Conservation (phyloP, 2,329 filamentous ascomycete species). For the Nigrospora osmanthi region DNA sequence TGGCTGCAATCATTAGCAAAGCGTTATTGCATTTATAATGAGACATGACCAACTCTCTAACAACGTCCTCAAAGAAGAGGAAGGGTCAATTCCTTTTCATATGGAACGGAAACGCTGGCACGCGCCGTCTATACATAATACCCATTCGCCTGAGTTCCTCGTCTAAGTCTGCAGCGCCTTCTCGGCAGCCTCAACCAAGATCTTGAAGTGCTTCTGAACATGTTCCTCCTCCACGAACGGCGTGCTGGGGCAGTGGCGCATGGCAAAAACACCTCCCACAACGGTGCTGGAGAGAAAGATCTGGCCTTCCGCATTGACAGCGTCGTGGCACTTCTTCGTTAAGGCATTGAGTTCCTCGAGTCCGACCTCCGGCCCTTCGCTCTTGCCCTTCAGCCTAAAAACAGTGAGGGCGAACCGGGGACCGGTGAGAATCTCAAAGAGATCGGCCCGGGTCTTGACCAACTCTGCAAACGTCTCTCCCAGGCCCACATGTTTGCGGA, state of each 20-base stretch:
- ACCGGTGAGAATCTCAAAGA: conserved; percentile 69
- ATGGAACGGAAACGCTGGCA: no score
- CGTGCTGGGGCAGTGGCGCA: conserved; percentile 73
- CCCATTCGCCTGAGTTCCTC: no score
- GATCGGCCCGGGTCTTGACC: conserved; percentile 50
- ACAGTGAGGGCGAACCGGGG: conserved; percentile 76
- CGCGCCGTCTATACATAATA: no score
- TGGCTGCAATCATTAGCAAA: no score
- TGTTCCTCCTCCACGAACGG: conserved; percentile 63
- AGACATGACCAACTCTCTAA: no score
- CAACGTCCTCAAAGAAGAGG: no score
- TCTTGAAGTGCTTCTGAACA: conserved; percentile 64
- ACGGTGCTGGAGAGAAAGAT: conserved; percentile 78
- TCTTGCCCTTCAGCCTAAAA: conserved; percentile 51
- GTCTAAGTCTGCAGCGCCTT: conserved; percentile 29
- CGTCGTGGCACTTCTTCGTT: conserved; percentile 69
- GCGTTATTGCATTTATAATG: no score
- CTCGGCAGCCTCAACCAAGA: conserved; percentile 59
- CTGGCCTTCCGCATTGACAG: conserved; percentile 64
- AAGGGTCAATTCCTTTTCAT: no score
- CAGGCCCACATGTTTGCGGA: conserved; percentile 59
- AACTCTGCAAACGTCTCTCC: conserved; percentile 64
- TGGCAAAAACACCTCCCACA: conserved; percentile 66
- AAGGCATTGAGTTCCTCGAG: conserved; percentile 52
- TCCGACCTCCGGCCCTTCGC: conserved; percentile 3